phyloP scores from a whole-genome alignment of 2,329 filamentous ascomycete species.

The Phyllosticta capitalensis region DNA sequence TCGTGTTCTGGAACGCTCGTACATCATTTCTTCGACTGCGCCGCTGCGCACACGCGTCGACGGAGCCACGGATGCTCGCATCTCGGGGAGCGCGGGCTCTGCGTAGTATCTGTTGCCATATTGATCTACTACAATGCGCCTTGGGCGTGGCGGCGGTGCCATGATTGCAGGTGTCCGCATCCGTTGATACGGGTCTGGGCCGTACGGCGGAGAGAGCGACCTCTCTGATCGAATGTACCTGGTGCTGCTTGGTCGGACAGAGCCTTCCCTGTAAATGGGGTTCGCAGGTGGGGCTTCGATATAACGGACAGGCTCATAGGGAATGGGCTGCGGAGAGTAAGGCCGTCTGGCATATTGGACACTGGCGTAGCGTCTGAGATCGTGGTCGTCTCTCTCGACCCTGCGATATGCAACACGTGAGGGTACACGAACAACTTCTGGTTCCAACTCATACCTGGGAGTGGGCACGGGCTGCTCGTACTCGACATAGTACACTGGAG shows the following conservation, averaged over 20 bases:
- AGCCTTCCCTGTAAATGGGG: conserved; percentile 29
- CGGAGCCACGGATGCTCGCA: conserved; percentile 39
- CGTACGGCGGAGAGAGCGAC: conserved; percentile 30
- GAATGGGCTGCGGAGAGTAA: conserved; percentile 29
- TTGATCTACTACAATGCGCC: conserved; percentile 70
- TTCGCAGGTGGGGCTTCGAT: conserved; percentile 27
- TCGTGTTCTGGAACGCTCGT: conserved; percentile 53
- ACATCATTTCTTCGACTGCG: conserved; percentile 43
- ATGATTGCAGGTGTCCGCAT: conserved; percentile 33
- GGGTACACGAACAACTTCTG: conserved; percentile 28
- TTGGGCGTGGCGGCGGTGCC: conserved; percentile 37
- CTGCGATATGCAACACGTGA: conserved; percentile 27
- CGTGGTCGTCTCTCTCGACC: conserved; percentile 35
- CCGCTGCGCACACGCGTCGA: conserved; percentile 34
- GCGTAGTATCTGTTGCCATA: conserved; percentile 73
- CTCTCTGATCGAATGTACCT: conserved; percentile 32
- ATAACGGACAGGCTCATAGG: conserved; percentile 28
- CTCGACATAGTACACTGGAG: conserved; percentile 38
- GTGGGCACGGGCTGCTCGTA: conserved; percentile 23
- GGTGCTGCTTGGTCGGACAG: conserved; percentile 26
- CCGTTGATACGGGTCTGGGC: conserved; percentile 26
- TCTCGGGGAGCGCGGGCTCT: conserved; percentile 25
- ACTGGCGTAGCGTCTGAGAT: conserved; percentile 39
- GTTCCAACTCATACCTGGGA: conserved; percentile 20
- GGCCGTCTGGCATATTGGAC: conserved; percentile 38